Conservation (phyloP, 148 eudicot species). For the Simmondsia chinensis region DNA sequence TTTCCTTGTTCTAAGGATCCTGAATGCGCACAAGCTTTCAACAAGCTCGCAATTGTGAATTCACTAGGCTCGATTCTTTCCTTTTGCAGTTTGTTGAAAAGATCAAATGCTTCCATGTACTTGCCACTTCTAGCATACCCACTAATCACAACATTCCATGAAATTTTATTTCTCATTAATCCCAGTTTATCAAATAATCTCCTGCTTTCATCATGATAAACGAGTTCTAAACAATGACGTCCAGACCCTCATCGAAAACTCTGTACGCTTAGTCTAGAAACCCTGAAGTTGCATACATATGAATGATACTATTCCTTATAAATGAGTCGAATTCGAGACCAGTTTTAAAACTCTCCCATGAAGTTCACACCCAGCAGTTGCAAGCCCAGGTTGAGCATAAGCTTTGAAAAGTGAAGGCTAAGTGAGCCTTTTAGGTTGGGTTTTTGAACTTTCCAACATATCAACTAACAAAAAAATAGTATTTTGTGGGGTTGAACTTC, state of each 20-base stretch:
- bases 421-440: conserved; percentile 34
- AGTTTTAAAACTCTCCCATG: conserved; percentile 36
- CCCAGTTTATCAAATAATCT: conserved; percentile 42
- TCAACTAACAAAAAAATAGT: conserved; percentile 36
- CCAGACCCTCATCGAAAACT: conserved; percentile 28
- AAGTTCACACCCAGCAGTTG: conserved; percentile 36
- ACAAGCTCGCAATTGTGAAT: conserved; percentile 47
- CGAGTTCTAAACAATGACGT: conserved; percentile 49
- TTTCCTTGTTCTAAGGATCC: conserved; percentile 44
- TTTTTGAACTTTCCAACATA: conserved; percentile 26
- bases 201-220: conserved; percentile 34
- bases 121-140: conserved; percentile 41
- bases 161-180: conserved; percentile 20
- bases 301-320: conserved; percentile 31
- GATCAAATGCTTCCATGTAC: conserved; percentile 28
- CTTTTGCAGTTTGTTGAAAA: conserved; percentile 29
- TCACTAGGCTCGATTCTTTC: conserved; percentile 26
- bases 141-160: conserved; percentile 57
- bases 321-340: conserved; percentile 26
- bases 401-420: conserved; percentile 54
- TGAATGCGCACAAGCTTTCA: conserved; percentile 43
- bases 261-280: conserved; percentile 29
- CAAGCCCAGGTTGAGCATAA: conserved; percentile 35
- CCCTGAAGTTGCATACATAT: conserved; percentile 45
- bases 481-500: conserved; percentile 28